Evolutionary conservation across 768 basidiomycete genomes (phyloP), one percentile per base, ranked within the genome.

Genomic region (Xerocomus potaroensis): DNA sequence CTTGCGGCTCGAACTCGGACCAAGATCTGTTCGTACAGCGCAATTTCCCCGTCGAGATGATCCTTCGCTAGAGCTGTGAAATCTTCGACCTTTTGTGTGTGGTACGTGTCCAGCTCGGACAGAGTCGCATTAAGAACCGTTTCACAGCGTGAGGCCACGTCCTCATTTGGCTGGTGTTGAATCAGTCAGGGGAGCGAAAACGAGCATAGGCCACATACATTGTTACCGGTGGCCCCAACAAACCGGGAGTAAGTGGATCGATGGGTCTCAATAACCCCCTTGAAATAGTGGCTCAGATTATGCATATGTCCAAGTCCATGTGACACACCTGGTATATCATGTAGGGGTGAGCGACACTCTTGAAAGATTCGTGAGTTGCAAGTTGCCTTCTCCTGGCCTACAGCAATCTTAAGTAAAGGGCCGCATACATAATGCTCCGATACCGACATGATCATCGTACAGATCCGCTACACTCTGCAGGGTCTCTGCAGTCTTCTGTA

Each of bases 91-190:
- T 89, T 87, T 63, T 89, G 85, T 0, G 69, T 65, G 59, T 90
- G 87, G 55, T 90, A 87, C 1, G 76, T 80, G 41, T 88, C 85
- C 73, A 92, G 81, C 69, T 93, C 90, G 1, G 91, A 87, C 81
- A 91, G 84, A 2, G 90, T 91, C 8, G 81, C 82, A 62, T 93
- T 92, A 22, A 94, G 69, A 7, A 91, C 87, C 0, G 91, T 92
- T 66, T 94, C 91, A 61, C 87, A 91, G 16, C 91, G 79, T 3
- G 79, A 74, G 2, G 81, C 80, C 51, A 84, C 67, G 15, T 85
- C 82, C 39, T 84, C 81, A 54, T 84, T 72, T 12, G 74, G 63
- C 82, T 85, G 59, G 12, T 23, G 9, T n/a, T 16, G 34, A 24
- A 21, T 56, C 16, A 47, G 51, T 47, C 11, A 39, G 23, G 21